A percentile compares a stretch with the other conserved stretches of the same genome.
phyloP scores from a whole-genome alignment of 768 basidiomycete species.

The Saitozyma sp. region DNA sequence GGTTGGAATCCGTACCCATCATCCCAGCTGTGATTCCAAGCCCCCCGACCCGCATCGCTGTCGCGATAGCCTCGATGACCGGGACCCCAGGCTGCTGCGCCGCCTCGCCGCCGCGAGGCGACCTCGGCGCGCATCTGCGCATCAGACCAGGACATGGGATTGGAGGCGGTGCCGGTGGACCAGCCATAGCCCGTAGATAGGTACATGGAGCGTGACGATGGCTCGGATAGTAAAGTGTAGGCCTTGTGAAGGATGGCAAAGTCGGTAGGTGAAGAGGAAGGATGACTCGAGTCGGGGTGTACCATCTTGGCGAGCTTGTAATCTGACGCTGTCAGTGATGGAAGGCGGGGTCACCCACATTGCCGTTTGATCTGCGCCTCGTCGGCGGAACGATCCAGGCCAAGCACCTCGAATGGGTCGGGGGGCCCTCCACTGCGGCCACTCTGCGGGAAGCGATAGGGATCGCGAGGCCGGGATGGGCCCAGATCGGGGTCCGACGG shows the following conservation, averaged over 20 bases:
- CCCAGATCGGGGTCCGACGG: neutral
- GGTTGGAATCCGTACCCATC: constrained; percentile 18
- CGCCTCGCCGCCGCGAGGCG: constrained; percentile 24
- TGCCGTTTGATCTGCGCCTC: constrained; percentile 40
- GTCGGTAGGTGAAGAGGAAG: constrained; percentile 40
- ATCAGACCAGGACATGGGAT: constrained; percentile 15
- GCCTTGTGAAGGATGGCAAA: constrained; percentile 44
- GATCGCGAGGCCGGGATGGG: no score
- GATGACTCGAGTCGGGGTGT: constrained; percentile 50
- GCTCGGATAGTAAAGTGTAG: constrained; percentile 44
- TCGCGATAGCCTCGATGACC: constrained; percentile 17
- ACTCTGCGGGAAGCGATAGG: constrained; percentile 35
- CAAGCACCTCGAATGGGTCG: constrained; percentile 48
- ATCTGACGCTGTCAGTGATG: constrained; percentile 27
- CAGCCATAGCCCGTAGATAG: constrained; percentile 47
- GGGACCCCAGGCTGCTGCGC: constrained; percentile 29
- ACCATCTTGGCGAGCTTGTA: constrained; percentile 49
- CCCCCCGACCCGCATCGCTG: constrained; percentile 23
- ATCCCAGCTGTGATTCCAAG: constrained; percentile 20
- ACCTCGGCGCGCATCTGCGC: constrained; percentile 39
- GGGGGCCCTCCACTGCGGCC: constrained; percentile 33
- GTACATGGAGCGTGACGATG: constrained; percentile 31
- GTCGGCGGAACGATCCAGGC: constrained; percentile 32
- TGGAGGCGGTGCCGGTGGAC: constrained; percentile 7
- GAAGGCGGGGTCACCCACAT: constrained; percentile 29